Percentiles rank a stretch among this genome's conserved stretches.
Conservation (phyloP, 1,139 yeast species). For the Candida anutae region DNA sequence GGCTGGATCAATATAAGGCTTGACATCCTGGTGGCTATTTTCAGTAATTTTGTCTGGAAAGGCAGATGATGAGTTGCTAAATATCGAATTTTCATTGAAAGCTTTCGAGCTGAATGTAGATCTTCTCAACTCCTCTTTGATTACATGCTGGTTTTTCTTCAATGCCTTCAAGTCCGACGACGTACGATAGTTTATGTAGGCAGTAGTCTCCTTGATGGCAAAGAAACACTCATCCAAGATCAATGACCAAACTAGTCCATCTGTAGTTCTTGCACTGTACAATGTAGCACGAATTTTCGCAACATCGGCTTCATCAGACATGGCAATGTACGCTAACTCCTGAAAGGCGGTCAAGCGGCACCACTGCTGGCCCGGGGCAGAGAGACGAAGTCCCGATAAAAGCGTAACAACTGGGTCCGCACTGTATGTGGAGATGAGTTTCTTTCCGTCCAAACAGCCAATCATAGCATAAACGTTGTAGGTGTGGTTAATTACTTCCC, state of each 20-base stretch:
- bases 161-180: conserved; percentile 24
- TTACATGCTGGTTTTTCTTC: conserved; percentile 11
- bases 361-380: conserved; percentile 40
- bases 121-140: conserved; percentile 10
- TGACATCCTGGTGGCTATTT: background rate
- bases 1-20: background rate
- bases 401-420: conserved; percentile 69
- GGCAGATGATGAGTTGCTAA: conserved; percentile 22
- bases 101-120: conserved; percentile 1
- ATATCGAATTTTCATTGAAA: conserved; percentile 17
- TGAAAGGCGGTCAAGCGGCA: conserved; percentile 66
- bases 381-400: conserved; percentile 58
- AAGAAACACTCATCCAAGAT: conserved; percentile 53
- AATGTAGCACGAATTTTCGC: conserved; percentile 43
- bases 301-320: conserved; percentile 36
- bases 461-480: conserved; percentile 70
- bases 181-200: conserved; percentile 31
- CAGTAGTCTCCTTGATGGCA: conserved; percentile 41
- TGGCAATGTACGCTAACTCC: conserved; percentile 58
- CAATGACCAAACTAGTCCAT: conserved; percentile 47
- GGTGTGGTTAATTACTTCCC: conserved; percentile 59
- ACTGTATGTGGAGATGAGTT: conserved; percentile 59
- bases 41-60: conserved; percentile 1
- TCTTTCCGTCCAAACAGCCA: conserved; percentile 75
- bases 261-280: conserved; percentile 42